Percentiles rank a stretch among this genome's conserved stretches.
Evolutionary conservation across 164 flowering plant species (phyloP).

Genomic region (Amborella trichopoda): DNA sequence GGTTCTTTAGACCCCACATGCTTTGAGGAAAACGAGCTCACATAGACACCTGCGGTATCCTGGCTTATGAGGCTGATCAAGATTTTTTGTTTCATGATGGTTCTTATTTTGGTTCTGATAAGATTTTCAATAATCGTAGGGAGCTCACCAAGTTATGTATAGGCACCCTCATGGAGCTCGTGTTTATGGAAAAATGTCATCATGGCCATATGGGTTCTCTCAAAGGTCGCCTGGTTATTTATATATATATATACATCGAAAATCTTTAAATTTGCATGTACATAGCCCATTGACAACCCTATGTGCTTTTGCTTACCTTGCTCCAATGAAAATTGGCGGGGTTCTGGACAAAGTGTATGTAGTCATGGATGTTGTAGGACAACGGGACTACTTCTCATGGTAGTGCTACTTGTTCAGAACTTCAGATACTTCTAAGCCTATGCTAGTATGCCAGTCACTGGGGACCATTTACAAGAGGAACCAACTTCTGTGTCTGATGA

Average conservation of each 20-base stretch:
- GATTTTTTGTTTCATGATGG: too few species aligned
- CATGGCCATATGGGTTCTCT: constrained; percentile 11
- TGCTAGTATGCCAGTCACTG: background rate
- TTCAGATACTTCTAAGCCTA: background rate
- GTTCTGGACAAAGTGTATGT: constrained; percentile 12
- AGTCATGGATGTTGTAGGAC: constrained; percentile 12
- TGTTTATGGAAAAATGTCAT: constrained; percentile 14
- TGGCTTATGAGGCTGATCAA: too few species aligned
- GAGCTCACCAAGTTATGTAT: too few species aligned
- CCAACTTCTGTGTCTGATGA: constrained; percentile 42
- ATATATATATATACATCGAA: background rate
- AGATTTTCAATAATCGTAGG: too few species aligned
- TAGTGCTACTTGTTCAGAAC: too few species aligned
- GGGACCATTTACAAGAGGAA: constrained; percentile 15
- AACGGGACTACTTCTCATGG: constrained; percentile 13
- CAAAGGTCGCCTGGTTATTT: constrained; percentile 13
- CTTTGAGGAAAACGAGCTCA: too few species aligned
- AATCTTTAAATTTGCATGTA: background rate
- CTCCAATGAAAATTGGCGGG: constrained; percentile 22
- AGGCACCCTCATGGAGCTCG: constrained; percentile 14
- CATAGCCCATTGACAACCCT: background rate
- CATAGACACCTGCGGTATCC: too few species aligned
- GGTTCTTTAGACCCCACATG: too few species aligned
- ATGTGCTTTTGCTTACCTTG: constrained; percentile 14
- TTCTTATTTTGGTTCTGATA: too few species aligned